phyloP scores from a whole-genome alignment of 768 basidiomycete species.

The Phaffia australis region DNA sequence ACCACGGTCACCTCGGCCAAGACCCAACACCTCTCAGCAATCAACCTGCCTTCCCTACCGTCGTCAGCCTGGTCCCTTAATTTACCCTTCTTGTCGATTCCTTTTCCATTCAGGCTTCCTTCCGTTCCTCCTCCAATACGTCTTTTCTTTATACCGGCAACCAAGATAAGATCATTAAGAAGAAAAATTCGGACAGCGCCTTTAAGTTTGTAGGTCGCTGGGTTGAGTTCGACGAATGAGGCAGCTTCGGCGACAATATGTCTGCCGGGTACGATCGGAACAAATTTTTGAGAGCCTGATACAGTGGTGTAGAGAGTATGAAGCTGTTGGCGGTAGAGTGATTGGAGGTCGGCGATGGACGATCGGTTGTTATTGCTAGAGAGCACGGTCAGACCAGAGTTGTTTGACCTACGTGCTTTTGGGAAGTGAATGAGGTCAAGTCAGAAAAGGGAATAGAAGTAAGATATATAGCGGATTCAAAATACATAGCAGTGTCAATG shows the following conservation, averaged over 20 bases:
- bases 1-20: constrained; percentile 87
- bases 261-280: constrained; percentile 78
- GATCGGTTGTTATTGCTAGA: constrained; percentile 39
- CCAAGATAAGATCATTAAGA: constrained; percentile 79
- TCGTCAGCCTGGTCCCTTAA: constrained; percentile 39
- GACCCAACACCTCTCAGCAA: constrained; percentile 88
- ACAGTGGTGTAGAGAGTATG: constrained; percentile 77
- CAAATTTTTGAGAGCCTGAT: constrained; percentile 90
- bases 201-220: constrained; percentile 87
- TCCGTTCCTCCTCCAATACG: constrained; percentile 23
- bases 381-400: constrained; percentile 56
- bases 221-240: constrained; percentile 69
- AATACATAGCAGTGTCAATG: too few relatives aligned
- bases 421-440: neutral
- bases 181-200: constrained; percentile 80
- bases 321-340: constrained; percentile 90
- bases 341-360: constrained; percentile 87
- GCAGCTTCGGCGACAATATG: constrained; percentile 83
- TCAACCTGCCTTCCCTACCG: constrained; percentile 48
- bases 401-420: constrained; percentile 50
- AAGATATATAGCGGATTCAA: constrained; percentile 2
- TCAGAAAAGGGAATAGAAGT: neutral
- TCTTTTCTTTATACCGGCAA: constrained; percentile 61
- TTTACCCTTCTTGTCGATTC: constrained; percentile 13
- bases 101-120: constrained; percentile 14